Base-by-base conservation (phyloP, 495 filamentous ascomycete genomes). In the Glonium stellatum region DNA sequence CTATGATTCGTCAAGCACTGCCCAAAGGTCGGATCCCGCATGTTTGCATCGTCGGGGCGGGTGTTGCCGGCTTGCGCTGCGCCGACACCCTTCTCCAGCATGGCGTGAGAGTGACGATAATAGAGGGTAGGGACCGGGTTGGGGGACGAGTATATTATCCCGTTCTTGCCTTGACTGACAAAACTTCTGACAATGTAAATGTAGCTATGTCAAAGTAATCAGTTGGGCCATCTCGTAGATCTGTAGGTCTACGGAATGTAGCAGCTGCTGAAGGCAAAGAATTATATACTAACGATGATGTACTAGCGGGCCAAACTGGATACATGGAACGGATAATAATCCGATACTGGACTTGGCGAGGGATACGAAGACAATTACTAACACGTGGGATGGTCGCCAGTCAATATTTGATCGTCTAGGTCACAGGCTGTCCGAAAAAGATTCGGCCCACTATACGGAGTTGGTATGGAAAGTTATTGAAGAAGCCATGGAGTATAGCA, bases 271-370 rank as follows among this genome's bases (percentile, higher is more conserved):
- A 31, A 34, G 59, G 42, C 54, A 22, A 27, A 11, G 37, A 27
- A 6, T 58, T 11, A 36, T 39, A 15, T 55, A 21, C 64, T 65
- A 60, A 67, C 8, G 53, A 10, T 52, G 19, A 27, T 59, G 13
- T 18, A 39, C 41, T 65, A 87, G 89, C 21, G 92, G 92, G 5
- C 86, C 92, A 6, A 97, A 97, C 68, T 97, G 92, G 92, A 95
- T 96, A 25, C 92, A 97, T 71, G 93, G 93, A 37, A 87, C 87
- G 0, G 79, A 84, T 1, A 73, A 87, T 51, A 98, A 96, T 69
- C 92, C 93, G 5, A 92, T 98, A 44, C 71, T 87, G 55, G 80
- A 87, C 36, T 78, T 98, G 34, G 90, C 89, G 13, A 78, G 82
- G 61, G 73, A 83, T 66, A 90, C 87, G 0, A 72, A 79, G 2